Evolutionary conservation across 768 basidiomycete species (phyloP), one percentile per base, ranked within the genome.

Genomic region (Tricholoma matsutake): DNA sequence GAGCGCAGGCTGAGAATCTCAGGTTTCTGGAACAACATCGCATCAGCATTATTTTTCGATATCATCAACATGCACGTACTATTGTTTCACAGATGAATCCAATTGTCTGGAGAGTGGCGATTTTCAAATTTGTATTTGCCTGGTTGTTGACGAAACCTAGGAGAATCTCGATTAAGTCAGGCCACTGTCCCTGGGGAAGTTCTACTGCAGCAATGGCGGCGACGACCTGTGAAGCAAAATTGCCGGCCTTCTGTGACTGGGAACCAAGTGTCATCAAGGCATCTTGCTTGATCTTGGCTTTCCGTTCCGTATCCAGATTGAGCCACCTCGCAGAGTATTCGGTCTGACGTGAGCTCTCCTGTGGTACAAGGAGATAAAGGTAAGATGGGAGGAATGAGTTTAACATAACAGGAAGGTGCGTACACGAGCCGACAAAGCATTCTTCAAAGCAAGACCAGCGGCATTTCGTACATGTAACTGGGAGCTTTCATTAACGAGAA

Each of bases 31-130:
- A 47, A 39, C 57, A n/a, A 43, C 37, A 60, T 62, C 56, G 32
- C 10, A 67, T 70, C 34, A 70, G 66, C 56, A 39, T 58, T 60
- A 54, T 39, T 53, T 5, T 59, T 43, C 45, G 29, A 31, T 11
- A 61, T 31, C 6, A 22, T 63, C 34, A 49, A 20, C 35, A 49
- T 59, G 43, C 35, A 88, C 96, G 70, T 68, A 98, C 96, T 79
- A 97, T 92, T 59, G 86, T 81, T 77, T 99, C 97, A 79, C 97
- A 99, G 75, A 98, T 95, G 76, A 88, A 98, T 51, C 97, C 97
- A 76, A 99, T 94, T 18, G 96, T 86, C 75, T 97, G 94, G 11
- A 98, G 81, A 8, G 96, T 96, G 2, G 94, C 85, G 63, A 97
- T 90, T 71, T 83, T 86, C 65, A 96, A 78, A 66, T 87, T 90